Evolutionary conservation across 331 rosid genomes (phyloP), one percentile per base, ranked within the genome.

Genomic region (Stylosanthes scabra): DNA sequence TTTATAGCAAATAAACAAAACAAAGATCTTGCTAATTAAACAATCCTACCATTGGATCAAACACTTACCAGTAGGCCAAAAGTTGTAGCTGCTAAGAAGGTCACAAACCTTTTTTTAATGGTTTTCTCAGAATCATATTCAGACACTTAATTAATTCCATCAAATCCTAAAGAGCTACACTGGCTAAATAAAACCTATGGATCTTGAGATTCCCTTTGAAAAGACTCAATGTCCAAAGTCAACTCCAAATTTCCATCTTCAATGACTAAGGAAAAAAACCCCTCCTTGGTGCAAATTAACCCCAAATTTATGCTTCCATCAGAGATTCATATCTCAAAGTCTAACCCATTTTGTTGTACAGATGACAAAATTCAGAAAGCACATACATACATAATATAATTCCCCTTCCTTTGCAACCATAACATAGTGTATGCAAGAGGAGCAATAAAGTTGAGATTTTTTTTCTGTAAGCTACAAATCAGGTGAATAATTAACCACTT

Each of bases 401-500:
- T 10, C 40, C 68, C 39, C 52, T 27, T 51, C 49, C 39, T 16
- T 12, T n/a, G 15, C 61, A 63, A n/a, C n/a, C n/a, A n/a, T n/a
- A n/a, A n/a, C n/a, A n/a, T n/a, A n/a, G 60, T 45, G 51, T 13
- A 1, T 20, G 54, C 6, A 44, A 39, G 31, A 3, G 14, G 51
- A 46, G 51, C 13, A 69, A 66, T 41, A 80, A 76, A 76, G 66
- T 6, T 34, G 8, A 60, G 59, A 67, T 63, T 73, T 77, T 45
- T 55, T 5, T 31, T 31, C 4, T 31, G 15, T 49, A 40, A 42
- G 72, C 16, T 12, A 66, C n/a, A 66, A 14, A 76, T 51, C 2
- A 57, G 56, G 64, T 27, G 72, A 65, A 78, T 74, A 59, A 78
- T 81, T 66, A 65, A 41, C 12, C 15, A 60, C 88, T 81, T 81